A percentile compares a stretch with the other conserved stretches of the same genome.
Conservation (phyloP, 73 alveolate genomes). For the Tetrahymena thermophila region DNA sequence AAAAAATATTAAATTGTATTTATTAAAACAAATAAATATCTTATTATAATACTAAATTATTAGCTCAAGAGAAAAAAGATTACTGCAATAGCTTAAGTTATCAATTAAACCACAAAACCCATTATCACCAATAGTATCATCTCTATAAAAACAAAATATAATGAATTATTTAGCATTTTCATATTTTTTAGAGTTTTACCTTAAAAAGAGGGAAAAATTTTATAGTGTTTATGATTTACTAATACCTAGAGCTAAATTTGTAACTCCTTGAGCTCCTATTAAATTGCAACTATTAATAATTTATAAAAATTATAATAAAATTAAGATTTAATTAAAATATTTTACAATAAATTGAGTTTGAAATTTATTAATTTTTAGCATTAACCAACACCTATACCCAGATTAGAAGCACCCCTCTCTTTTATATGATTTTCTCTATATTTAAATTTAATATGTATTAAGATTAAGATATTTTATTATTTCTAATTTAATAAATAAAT, state of each 20-base stretch:
- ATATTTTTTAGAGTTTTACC: not conserved
- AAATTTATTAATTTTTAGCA: not conserved
- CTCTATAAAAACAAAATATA: not conserved
- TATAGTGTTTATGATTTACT: not conserved
- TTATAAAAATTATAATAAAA: too few relatives aligned
- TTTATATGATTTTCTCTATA: not conserved
- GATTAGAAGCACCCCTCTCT: not conserved
- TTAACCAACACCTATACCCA: not conserved
- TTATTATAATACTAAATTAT: not conserved
- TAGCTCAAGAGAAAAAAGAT: not conserved
- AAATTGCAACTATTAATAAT: not conserved
- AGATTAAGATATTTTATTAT: too few relatives aligned
- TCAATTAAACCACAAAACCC: not conserved
- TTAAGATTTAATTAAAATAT: too few relatives aligned
- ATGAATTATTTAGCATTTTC: too few relatives aligned
- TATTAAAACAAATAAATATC: too few relatives aligned
- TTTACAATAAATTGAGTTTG: not conserved
- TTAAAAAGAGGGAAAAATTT: not conserved
- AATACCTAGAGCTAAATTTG: not conserved
- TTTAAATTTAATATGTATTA: too few relatives aligned
- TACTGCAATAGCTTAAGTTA: not conserved
- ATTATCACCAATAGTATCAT: not conserved
- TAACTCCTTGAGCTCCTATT: not conserved
- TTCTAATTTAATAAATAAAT: too few relatives aligned
- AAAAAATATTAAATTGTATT: too few relatives aligned